phyloP scores from a whole-genome alignment of 2,329 filamentous ascomycete species.

The Penicillium sp. region DNA sequence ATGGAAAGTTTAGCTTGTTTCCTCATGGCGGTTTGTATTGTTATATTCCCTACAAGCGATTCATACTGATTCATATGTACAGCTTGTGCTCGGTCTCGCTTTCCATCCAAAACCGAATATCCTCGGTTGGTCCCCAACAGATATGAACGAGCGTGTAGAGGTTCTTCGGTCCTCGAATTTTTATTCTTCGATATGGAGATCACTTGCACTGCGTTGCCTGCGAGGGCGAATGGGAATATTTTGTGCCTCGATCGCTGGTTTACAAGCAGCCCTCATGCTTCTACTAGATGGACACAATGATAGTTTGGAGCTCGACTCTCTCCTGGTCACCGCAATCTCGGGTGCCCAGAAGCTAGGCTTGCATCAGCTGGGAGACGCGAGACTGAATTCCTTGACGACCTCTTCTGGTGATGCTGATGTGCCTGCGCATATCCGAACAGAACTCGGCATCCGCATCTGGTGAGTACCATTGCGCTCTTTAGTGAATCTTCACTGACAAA shows the following conservation, averaged over 20 bases:
- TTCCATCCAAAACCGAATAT: constrained; percentile 6
- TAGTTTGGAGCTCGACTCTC: constrained; percentile 7
- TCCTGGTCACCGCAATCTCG: constrained; percentile 14
- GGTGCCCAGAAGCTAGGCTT: constrained; percentile 12
- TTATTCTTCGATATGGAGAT: neutral
- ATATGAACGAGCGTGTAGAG: neutral
- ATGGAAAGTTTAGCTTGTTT: constrained; percentile 5
- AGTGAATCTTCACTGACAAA: neutral
- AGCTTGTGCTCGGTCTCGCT: constrained; percentile 9
- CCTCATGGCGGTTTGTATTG: constrained; percentile 2
- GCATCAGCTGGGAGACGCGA: constrained; percentile 10
- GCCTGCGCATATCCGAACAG: constrained; percentile 1
- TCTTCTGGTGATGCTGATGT: neutral
- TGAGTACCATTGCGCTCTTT: neutral
- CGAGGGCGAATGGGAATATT: constrained; percentile 10
- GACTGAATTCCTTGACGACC: neutral
- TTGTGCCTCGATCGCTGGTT: constrained; percentile 11
- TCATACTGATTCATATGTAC: neutral
- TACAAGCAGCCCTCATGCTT: constrained; percentile 17
- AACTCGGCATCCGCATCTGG: constrained; percentile 8
- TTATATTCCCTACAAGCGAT: neutral
- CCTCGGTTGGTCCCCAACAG: neutral
- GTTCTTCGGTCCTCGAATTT: constrained; percentile 1
- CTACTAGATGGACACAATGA: constrained; percentile 11
- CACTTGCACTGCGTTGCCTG: constrained; percentile 12